Conservation (phyloP, 2,329 filamentous ascomycete species). For the Colletotrichum australisinense region DNA sequence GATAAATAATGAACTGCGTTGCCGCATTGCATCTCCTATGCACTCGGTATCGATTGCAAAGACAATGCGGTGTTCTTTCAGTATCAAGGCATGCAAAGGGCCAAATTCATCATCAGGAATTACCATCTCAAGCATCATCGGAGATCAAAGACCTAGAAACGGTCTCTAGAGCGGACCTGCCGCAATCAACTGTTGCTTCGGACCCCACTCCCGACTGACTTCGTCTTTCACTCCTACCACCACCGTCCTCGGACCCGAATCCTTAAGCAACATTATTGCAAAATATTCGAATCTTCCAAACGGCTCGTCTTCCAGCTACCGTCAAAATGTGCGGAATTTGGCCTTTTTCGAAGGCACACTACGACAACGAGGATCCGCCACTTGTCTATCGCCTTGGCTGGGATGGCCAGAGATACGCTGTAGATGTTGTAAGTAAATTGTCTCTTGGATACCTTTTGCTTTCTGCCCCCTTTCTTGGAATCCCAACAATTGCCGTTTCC, state of each 20-base stretch:
- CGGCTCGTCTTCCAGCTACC: neutral
- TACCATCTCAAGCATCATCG: neutral
- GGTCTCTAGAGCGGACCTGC: neutral
- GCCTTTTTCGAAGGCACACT: constrained; percentile 59
- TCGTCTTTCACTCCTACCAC: neutral
- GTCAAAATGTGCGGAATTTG: constrained; percentile 65
- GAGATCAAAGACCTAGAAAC: neutral
- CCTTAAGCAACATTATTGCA: neutral
- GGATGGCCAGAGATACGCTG: constrained; percentile 49
- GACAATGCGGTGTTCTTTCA: neutral
- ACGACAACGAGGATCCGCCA: constrained; percentile 55
- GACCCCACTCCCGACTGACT: neutral
- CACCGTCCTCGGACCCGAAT: neutral
- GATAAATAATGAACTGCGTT: neutral
- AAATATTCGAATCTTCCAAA: neutral
- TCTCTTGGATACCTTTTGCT: neutral
- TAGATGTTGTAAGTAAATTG: constrained; percentile 52
- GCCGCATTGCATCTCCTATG: neutral
- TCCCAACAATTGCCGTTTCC: neutral
- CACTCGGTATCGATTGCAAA: neutral
- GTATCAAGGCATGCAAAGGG: neutral
- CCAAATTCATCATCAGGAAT: neutral
- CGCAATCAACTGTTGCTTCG: neutral
- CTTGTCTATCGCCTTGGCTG: constrained; percentile 52
- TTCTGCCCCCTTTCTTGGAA: neutral